A percentile compares a stretch with the other conserved stretches of the same genome.
Conservation (phyloP, 2,329 filamentous ascomycete genomes). For the Talaromyces sp. region DNA sequence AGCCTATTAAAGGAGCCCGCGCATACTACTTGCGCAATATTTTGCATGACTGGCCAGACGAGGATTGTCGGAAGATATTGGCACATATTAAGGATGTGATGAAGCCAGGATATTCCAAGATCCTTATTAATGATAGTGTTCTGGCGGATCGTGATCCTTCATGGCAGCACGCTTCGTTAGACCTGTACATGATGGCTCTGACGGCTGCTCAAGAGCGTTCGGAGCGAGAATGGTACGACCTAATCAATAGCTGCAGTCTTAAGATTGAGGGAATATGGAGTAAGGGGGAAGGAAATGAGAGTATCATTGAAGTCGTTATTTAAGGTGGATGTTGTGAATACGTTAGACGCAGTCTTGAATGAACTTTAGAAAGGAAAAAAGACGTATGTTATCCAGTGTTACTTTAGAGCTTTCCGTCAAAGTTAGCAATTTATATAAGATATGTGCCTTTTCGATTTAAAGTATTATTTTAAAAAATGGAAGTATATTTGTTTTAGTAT, state of each 20-base stretch:
- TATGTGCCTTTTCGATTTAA: no score
- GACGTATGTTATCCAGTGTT: no score
- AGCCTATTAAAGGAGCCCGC: slow-evolving; percentile 19
- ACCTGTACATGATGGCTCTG: slow-evolving; percentile 33
- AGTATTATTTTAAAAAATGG: no score
- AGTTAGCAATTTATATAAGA: no score
- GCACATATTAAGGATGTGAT: neutral
- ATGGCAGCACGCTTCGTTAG: slow-evolving; percentile 25
- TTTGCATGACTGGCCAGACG: slow-evolving; percentile 22
- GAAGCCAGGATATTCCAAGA: slow-evolving; percentile 4
- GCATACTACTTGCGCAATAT: slow-evolving; percentile 24
- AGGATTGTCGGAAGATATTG: slow-evolving; percentile 17
- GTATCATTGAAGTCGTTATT: neutral
- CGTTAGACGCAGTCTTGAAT: no score
- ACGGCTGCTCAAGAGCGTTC: slow-evolving; percentile 27
- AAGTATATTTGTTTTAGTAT: no score
- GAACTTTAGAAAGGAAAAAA: no score
- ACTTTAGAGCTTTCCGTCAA: no score
- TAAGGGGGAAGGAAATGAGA: neutral
- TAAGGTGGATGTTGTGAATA: no score
- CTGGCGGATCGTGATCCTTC: slow-evolving; percentile 17
- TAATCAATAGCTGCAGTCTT: neutral
- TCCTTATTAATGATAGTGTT: slow-evolving; percentile 8
- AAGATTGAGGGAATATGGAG: neutral
- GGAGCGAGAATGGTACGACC: slow-evolving; percentile 4